These are phyloP conservation scores for Hemisphaericaspora xylofermentans DNA, from an alignment of 1,139 yeast genomes.

Conservation along the genomic window DNA sequence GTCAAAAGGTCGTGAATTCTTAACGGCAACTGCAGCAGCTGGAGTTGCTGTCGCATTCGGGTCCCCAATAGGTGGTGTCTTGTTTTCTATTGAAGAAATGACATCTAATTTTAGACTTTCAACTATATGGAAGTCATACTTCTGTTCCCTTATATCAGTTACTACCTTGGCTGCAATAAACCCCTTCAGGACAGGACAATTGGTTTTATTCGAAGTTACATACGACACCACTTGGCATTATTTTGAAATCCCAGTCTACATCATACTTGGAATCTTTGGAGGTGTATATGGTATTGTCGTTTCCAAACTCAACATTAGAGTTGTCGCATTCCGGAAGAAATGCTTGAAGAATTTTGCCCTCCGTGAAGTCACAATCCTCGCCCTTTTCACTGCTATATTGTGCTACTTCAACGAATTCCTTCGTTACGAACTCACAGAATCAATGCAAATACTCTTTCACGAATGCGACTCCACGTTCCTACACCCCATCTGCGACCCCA, in stretches of 20 bases:
- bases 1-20: slow-evolving; percentile 52
- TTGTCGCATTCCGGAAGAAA: slow-evolving; percentile 74
- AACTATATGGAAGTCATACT: slow-evolving; percentile 89
- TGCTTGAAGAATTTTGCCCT: slow-evolving; percentile 59
- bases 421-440: slow-evolving; percentile 88
- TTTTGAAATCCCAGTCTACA: slow-evolving; percentile 79
- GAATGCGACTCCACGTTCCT: slow-evolving; percentile 62
- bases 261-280: slow-evolving; percentile 83
- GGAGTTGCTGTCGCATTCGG: slow-evolving; percentile 79
- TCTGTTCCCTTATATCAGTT: slow-evolving; percentile 87
- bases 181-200: slow-evolving; percentile 92
- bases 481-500: slow-evolving; percentile 50
- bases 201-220: slow-evolving; percentile 85
- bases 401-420: slow-evolving; percentile 85
- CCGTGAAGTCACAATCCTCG: slow-evolving; percentile 68
- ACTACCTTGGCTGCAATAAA: slow-evolving; percentile 72
- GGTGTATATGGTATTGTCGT: slow-evolving; percentile 86
- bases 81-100: slow-evolving; percentile 74
- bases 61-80: slow-evolving; percentile 71
- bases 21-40: slow-evolving; percentile 64
- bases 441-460: slow-evolving; percentile 86
- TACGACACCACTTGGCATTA: slow-evolving; percentile 87
- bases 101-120: slow-evolving; percentile 68
- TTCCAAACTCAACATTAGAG: slow-evolving; percentile 74
- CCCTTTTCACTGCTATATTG: slow-evolving; percentile 69